Conservation (phyloP, 352 stramenopile species). For the Globisporangium recalcitrans region DNA sequence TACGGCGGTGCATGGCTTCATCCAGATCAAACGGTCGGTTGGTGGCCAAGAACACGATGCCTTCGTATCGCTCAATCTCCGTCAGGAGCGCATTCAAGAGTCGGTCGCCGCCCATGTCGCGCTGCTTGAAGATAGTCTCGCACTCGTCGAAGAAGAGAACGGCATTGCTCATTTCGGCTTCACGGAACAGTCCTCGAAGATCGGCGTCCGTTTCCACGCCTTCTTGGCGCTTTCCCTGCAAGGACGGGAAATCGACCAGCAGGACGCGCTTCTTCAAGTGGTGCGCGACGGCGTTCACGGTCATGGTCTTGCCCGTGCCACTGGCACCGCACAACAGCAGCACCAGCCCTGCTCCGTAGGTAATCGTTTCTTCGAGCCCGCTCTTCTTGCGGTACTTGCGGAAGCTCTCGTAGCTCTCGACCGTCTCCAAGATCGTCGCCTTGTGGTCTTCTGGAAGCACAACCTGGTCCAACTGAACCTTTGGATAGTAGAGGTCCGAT, state of each 20-base stretch:
- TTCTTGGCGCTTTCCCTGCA: constrained; percentile 77
- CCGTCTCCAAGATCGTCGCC: constrained; percentile 67
- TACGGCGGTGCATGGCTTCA: constrained; percentile 88
- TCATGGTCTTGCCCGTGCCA: constrained; percentile 91
- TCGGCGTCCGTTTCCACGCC: constrained; percentile 75
- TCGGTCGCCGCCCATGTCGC: constrained; percentile 71
- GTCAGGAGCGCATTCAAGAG: constrained; percentile 81
- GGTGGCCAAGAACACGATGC: constrained; percentile 86
- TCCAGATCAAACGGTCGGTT: constrained; percentile 87
- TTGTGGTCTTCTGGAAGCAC: constrained; percentile 86
- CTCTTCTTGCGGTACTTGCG: constrained; percentile 75
- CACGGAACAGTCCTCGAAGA: constrained; percentile 77
- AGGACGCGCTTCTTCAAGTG: constrained; percentile 85
- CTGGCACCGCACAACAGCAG: constrained; percentile 78
- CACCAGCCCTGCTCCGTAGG: constrained; percentile 72
- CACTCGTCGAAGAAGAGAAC: constrained; percentile 90
- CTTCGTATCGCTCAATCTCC: constrained; percentile 86
- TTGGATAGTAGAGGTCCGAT: constrained; percentile 81
- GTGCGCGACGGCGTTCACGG: constrained; percentile 81
- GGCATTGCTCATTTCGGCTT: constrained; percentile 87
- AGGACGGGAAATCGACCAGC: constrained; percentile 83
- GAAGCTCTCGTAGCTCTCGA: constrained; percentile 82
- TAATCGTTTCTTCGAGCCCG: constrained; percentile 69
- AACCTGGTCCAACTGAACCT: constrained; percentile 78
- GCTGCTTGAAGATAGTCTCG: constrained; percentile 85